A percentile compares a stretch with the other conserved stretches of the same genome.
phyloP scores from a whole-genome alignment of 495 filamentous ascomycete genomes.

The Immersiella caudata region DNA sequence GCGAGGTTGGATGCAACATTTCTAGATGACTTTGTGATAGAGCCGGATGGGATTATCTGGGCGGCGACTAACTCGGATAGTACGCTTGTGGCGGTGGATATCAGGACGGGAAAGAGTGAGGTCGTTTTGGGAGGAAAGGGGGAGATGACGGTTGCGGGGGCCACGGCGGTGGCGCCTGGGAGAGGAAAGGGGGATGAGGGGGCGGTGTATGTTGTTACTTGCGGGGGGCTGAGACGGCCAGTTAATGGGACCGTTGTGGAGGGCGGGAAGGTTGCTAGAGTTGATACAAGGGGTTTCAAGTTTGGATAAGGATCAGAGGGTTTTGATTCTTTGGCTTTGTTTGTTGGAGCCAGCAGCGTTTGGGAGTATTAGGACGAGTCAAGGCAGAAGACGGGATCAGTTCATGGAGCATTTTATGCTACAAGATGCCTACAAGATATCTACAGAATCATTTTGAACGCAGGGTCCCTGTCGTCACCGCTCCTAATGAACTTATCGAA shows the following conservation, averaged over 20 bases:
- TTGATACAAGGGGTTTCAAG: constrained; percentile 12
- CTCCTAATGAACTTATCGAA: constrained; percentile 60
- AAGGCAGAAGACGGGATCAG: no score
- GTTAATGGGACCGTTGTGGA: neutral
- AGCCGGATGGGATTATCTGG: neutral
- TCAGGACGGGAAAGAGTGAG: neutral
- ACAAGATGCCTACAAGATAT: no score
- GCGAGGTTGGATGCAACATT: neutral
- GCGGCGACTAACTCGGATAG: constrained; percentile 12
- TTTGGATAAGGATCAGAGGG: no score
- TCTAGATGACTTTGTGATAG: constrained; percentile 12
- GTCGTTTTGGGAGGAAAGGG: neutral
- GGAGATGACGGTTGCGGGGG: constrained; percentile 5
- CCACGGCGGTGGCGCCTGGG: constrained; percentile 7
- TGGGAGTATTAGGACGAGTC: no score
- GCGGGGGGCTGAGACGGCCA: neutral
- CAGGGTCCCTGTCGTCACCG: constrained; percentile 66
- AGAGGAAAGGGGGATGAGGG: neutral
- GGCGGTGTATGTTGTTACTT: constrained; percentile 8
- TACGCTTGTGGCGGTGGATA: neutral
- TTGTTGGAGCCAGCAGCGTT: no score
- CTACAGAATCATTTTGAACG: constrained; percentile 62
- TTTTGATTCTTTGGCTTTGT: no score
- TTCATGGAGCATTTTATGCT: no score
- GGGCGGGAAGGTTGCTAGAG: constrained; percentile 14